phyloP scores from a whole-genome alignment of 441 rosid genomes.

The Pelargonium citronellum region DNA sequence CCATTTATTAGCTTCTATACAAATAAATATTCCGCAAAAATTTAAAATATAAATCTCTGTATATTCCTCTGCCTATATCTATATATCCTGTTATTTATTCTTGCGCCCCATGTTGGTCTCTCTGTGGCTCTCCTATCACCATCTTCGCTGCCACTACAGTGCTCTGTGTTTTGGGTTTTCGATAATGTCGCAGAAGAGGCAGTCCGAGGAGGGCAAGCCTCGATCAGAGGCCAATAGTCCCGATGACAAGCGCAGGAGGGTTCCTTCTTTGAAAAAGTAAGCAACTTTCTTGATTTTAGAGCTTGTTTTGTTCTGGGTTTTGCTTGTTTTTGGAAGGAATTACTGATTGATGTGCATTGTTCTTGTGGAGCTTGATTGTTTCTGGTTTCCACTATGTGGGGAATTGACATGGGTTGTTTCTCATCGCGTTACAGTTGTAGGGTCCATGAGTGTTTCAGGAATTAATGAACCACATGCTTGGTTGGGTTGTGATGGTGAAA shows the following conservation, averaged over 20 bases:
- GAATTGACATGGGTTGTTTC: not conserved
- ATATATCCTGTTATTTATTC: not conserved
- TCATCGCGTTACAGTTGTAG: not conserved
- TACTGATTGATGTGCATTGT: not conserved
- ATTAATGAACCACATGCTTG: not conserved
- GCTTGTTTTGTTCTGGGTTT: not conserved
- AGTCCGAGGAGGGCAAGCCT: slow-evolving; percentile 55
- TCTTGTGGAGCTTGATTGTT: not conserved
- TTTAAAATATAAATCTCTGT: not conserved
- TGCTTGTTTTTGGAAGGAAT: not conserved
- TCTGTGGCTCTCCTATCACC: not conserved
- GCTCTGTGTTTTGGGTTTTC: not conserved
- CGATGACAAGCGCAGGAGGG: slow-evolving; percentile 63
- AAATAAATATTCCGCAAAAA: not conserved
- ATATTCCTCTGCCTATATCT: not conserved
- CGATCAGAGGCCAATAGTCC: slow-evolving; percentile 38
- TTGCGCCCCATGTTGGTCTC: not conserved
- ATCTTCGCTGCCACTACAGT: no score
- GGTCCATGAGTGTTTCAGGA: not conserved
- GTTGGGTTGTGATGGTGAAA: no score
- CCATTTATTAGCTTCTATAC: not conserved
- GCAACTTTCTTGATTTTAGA: not conserved
- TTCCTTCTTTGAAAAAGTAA: slow-evolving; percentile 45
- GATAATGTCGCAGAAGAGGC: slow-evolving; percentile 79
- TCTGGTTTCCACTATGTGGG: not conserved